Evolutionary conservation across 352 stramenopile genomes (phyloP).

Genomic region (Pythium phragmiticola): DNA sequence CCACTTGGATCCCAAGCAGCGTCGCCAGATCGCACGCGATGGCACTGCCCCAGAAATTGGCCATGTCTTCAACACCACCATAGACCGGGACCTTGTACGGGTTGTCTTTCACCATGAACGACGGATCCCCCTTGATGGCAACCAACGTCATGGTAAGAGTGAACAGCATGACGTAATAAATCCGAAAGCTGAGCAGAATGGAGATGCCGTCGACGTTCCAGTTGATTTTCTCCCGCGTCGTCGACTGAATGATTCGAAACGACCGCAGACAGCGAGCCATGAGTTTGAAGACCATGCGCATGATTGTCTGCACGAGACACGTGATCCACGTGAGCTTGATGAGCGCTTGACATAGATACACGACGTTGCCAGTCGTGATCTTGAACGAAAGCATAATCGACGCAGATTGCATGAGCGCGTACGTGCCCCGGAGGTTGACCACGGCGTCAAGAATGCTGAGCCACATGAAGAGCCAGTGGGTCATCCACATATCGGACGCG

Average conservation of each 20-base stretch:
- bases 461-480: conserved; percentile 62
- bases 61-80: conserved; percentile 35
- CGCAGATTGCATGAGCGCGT: conserved; percentile 42
- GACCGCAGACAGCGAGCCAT: conserved; percentile 30
- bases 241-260: conserved; percentile 36
- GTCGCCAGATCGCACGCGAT: conserved; percentile 49
- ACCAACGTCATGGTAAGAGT: conserved; percentile 39
- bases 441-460: conserved; percentile 52
- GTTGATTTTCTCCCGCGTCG: conserved; percentile 36
- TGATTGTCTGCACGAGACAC: conserved; percentile 43
- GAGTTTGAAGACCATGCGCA: conserved; percentile 37
- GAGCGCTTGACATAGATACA: conserved; percentile 51
- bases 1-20: conserved; percentile 34
- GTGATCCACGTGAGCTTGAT: conserved; percentile 59
- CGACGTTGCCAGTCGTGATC: conserved; percentile 44
- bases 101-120: conserved; percentile 41
- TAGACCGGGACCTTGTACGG: conserved; percentile 35
- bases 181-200: conserved; percentile 54
- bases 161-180: conserved; percentile 55
- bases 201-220: conserved; percentile 50
- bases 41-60: conserved; percentile 51
- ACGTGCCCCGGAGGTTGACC: conserved; percentile 42
- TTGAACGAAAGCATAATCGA: conserved; percentile 47
- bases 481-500: conserved; percentile 62
- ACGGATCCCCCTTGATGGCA: conserved; percentile 31